Evolutionary conservation across 768 basidiomycete genomes (phyloP), one percentile per base, ranked within the genome.

Genomic region (Psilocybe cyanescens): DNA sequence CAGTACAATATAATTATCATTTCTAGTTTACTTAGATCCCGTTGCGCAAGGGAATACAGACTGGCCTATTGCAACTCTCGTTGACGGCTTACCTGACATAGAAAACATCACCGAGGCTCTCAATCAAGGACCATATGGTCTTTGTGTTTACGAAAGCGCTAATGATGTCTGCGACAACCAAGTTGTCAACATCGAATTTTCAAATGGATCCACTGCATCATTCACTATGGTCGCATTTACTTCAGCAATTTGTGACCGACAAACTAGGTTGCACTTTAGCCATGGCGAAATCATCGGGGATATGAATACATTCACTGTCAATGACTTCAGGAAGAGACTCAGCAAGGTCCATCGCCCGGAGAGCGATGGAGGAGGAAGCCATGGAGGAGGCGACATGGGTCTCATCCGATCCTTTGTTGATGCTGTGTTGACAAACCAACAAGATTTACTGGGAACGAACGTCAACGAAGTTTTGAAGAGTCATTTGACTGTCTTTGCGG

Each of bases 141-240:
- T 79, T 58, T 96, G 94, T 68, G 93, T 94, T 5, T 96, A 96
- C 71, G 92, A 94, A 70, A 83, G 86, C 56, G 78, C 82, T 47
- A 96, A 96, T 70, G 90, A 95, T 70, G 93, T 96, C 50, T 92
- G 90, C 67, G 94, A 96, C 74, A 88, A 96, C 65, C 94, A 95
- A 75, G 90, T 95, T 49, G 94, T 96, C 64, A 95, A 94, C 71
- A 74, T 96, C 58, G 91, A 95, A 68, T 96, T 92, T 72, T 86
- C 89, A 6, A 86, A 86, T 54, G 92, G 93, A 14, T 81, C 85
- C 30, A 95, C 94, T 0, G 91, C 84, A 11, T 91, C 91, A 0
- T 91, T 96, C 72, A 95, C 94, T 17, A 94, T 96, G 92, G 83
- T 93, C 51, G 94, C 94, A 11, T 91, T 86, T 70, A 91, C 92